Evolutionary conservation across 495 filamentous ascomycete genomes (phyloP).

Genomic region (Penicillium waksmanii): DNA sequence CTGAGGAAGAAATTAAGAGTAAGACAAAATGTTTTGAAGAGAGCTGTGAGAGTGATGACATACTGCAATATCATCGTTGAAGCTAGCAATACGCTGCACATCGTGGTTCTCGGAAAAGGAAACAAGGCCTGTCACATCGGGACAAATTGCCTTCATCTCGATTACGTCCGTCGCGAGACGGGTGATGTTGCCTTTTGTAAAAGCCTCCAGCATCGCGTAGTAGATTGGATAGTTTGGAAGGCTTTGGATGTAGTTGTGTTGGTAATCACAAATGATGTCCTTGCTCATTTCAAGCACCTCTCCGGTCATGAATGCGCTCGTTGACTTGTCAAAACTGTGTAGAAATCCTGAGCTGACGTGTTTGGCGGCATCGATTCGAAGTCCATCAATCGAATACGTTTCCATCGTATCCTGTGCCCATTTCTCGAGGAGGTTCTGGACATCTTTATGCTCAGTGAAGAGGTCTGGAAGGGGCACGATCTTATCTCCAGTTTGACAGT

Average conservation of each 20-base stretch:
- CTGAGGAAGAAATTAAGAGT: constrained; percentile 16
- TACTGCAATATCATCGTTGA: constrained; percentile 46
- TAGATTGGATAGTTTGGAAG: constrained; percentile 75
- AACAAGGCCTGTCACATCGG: constrained; percentile 63
- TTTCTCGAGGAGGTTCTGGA: constrained; percentile 56
- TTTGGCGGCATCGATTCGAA: constrained; percentile 77
- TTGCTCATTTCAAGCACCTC: constrained; percentile 65
- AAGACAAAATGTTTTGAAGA: neutral
- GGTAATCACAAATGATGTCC: constrained; percentile 60
- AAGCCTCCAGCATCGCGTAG: constrained; percentile 62
- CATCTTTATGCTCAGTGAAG: constrained; percentile 61
- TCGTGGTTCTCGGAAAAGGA: constrained; percentile 85
- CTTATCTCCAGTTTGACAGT: constrained; percentile 66
- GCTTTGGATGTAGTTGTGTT: constrained; percentile 39
- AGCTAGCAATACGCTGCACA: constrained; percentile 60
- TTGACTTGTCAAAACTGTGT: constrained; percentile 55
- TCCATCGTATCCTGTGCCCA: constrained; percentile 68
- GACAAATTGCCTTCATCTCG: constrained; percentile 52
- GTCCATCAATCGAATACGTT: constrained; percentile 75
- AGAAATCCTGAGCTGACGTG: constrained; percentile 72
- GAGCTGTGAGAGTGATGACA: constrained; percentile 1
- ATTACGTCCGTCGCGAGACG: constrained; percentile 55
- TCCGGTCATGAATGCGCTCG: constrained; percentile 65
- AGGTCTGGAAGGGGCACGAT: constrained; percentile 68
- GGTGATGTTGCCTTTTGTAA: constrained; percentile 59